Evolutionary conservation across 257 asterid genomes (phyloP).

Genomic region (Solanum chiquidenum): DNA sequence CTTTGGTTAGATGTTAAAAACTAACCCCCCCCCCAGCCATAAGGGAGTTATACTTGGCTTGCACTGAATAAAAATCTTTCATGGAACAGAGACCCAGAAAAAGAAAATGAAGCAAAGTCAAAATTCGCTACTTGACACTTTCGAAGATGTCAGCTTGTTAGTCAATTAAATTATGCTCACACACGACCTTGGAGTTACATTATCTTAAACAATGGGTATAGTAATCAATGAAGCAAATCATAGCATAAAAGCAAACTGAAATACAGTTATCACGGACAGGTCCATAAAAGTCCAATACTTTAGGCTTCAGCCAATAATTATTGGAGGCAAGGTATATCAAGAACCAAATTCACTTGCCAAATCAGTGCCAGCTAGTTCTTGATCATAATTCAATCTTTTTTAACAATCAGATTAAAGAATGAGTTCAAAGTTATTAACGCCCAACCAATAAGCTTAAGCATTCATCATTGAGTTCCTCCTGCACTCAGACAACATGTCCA

Average conservation of each 20-base stretch:
- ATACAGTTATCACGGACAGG: neutral
- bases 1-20: neutral
- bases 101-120: neutral
- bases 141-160: neutral
- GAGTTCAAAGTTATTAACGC: neutral
- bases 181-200: neutral
- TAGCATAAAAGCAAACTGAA: neutral
- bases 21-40: neutral
- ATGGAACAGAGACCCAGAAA: neutral
- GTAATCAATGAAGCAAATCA: neutral
- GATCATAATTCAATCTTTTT: neutral
- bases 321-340: neutral
- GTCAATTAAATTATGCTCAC: neutral
- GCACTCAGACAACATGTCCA: constrained; percentile 19
- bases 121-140: neutral
- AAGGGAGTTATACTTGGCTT: neutral
- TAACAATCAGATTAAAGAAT: neutral
- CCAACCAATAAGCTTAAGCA: constrained; percentile 1
- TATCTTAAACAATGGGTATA: neutral
- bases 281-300: neutral
- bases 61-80: neutral
- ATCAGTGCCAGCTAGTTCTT: neutral
- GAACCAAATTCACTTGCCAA: neutral
- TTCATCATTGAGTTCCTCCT: constrained; percentile 7
- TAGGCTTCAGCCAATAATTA: neutral